Evolutionary conservation across 1,139 yeast genomes (phyloP).

Genomic region (Sugiyamaella novakii): DNA sequence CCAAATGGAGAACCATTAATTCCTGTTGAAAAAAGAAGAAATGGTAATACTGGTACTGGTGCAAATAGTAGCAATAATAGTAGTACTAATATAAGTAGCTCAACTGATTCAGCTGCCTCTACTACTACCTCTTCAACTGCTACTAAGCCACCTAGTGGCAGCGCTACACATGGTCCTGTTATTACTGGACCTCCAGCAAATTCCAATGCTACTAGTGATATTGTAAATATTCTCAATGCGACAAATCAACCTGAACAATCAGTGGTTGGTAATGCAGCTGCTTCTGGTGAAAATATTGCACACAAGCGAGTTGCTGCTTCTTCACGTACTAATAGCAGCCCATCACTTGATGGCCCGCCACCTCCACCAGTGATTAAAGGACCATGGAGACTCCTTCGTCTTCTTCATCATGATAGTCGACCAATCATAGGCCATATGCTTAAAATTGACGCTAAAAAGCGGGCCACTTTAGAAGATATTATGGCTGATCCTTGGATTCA

Average conservation of each 20-base stretch:
- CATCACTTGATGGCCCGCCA: constrained; percentile 26
- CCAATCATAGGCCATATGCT: constrained; percentile 77
- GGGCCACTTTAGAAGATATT: constrained; percentile 73
- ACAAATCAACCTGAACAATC: constrained; percentile 11
- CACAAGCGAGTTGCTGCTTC: not conserved
- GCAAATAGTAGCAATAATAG: not conserved
- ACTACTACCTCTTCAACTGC: not conserved
- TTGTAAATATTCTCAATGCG: constrained; percentile 17
- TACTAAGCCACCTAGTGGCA: not conserved
- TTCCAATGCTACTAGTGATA: constrained; percentile 7
- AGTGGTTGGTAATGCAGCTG: constrained; percentile 15
- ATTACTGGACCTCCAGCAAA: not conserved
- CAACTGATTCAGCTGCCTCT: constrained; percentile 1
- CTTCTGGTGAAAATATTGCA: constrained; percentile 6
- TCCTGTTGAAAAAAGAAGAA: constrained; percentile 40
- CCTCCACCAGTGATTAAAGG: constrained; percentile 50
- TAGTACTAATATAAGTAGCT: not conserved
- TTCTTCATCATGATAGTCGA: constrained; percentile 84
- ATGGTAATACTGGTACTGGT: constrained; percentile 24
- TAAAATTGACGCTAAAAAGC: constrained; percentile 61
- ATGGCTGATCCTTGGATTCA: constrained; percentile 70
- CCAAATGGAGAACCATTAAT: constrained; percentile 17
- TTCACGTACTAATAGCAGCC: constrained; percentile 5
- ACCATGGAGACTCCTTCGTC: constrained; percentile 83
- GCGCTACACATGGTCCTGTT: constrained; percentile 12